Conservation (phyloP, 306 rosid genomes). For the Dryas alaskensis region DNA sequence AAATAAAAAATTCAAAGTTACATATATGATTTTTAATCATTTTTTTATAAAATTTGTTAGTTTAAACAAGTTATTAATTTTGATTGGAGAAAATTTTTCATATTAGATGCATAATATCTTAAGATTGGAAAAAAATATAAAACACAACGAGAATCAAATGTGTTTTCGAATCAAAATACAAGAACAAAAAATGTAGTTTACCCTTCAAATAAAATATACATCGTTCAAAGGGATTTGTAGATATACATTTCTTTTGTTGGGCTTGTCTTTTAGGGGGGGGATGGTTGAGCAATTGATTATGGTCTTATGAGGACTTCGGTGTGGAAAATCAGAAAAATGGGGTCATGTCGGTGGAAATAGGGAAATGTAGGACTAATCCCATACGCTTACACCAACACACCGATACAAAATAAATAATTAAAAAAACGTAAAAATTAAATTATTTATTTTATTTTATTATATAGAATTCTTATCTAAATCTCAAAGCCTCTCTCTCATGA, state of each 20-base stretch:
- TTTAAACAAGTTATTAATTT: too few species aligned
- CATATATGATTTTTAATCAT: too few species aligned
- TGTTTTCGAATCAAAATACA: too few species aligned
- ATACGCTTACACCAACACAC: constrained; percentile 20
- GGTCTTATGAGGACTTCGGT: background rate
- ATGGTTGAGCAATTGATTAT: constrained; percentile 1
- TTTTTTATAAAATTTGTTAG: too few species aligned
- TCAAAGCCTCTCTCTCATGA: constrained; percentile 19
- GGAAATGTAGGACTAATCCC: constrained; percentile 22
- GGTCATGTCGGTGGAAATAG: constrained; percentile 52
- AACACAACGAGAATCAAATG: too few species aligned
- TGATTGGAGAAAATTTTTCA: too few species aligned
- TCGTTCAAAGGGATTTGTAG: too few species aligned
- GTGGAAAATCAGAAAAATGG: constrained; percentile 17
- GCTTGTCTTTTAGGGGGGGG: background rate
- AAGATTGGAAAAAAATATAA: too few species aligned
- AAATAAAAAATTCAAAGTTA: too few species aligned
- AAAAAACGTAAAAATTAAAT: background rate
- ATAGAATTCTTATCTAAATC: constrained; percentile 39
- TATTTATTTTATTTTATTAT: background rate
- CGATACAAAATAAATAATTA: background rate
- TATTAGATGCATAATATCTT: too few species aligned
- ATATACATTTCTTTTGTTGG: background rate
- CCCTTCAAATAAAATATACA: too few species aligned
- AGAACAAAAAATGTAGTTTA: too few species aligned